Evolutionary conservation across 1,284 basidiomycete species (phyloP).

Genomic region (Moniliophthora roreri): DNA sequence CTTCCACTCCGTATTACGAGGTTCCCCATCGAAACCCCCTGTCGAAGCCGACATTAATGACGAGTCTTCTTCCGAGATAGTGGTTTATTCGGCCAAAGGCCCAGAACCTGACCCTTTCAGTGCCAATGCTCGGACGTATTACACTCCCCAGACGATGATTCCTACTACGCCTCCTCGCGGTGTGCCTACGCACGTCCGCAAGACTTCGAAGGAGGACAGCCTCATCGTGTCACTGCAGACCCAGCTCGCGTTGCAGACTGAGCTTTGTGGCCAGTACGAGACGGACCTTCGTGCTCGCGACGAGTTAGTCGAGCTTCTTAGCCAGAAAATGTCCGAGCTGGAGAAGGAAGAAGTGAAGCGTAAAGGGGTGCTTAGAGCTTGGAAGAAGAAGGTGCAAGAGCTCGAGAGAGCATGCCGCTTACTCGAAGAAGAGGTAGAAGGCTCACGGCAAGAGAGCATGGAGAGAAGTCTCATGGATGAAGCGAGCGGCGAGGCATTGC

Average conservation of each 20-base stretch:
- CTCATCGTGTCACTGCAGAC: conserved; percentile 70
- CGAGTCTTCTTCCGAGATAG: conserved; percentile 43
- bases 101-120: conserved; percentile 70
- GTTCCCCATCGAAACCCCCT: conserved; percentile 34
- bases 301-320: conserved; percentile 64
- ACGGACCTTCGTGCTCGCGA: conserved; percentile 69
- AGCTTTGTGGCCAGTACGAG: conserved; percentile 72
- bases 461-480: conserved; percentile 79
- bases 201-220: conserved; percentile 66
- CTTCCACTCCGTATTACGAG: conserved; percentile 52
- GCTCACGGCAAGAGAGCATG: conserved; percentile 62
- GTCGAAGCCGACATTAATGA: conserved; percentile 61
- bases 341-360: conserved; percentile 65
- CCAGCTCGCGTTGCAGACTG: conserved; percentile 66
- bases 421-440: conserved; percentile 71
- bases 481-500: conserved; percentile 67
- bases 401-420: conserved; percentile 61
- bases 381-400: conserved; percentile 74
- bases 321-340: conserved; percentile 45
- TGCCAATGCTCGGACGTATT: conserved; percentile 71
- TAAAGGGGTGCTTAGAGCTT: conserved; percentile 48
- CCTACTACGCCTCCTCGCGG: conserved; percentile 62
- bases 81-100: conserved; percentile 40
- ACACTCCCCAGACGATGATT: conserved; percentile 68
- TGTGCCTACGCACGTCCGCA: conserved; percentile 49